Evolutionary conservation across 2,329 filamentous ascomycete species (phyloP), one percentile per base, ranked within the genome.

Genomic region (Beauveria caledonica): DNA sequence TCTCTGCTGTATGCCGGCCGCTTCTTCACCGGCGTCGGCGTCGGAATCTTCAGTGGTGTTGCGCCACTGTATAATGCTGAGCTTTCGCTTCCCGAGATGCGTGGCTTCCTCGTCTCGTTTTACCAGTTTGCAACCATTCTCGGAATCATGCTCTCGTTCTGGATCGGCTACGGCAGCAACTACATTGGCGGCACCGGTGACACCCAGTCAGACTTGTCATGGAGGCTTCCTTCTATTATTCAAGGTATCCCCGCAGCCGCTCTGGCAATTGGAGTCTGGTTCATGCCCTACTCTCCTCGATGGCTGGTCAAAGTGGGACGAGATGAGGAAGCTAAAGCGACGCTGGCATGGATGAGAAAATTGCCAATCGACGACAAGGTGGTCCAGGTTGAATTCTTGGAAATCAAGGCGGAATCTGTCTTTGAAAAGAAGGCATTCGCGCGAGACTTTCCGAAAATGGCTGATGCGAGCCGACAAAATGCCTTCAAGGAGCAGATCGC

Each of bases 201-300:
- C 64, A 60, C 71, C 60, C 68, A 79, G 66, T 70, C 74, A 61
- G 67, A 79, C 68, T 62, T 80, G 61, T 68, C 72, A 1, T 74
- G 74, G 76, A 66, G 76, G 66, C 66, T 84, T 0, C 78, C 78
- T 0, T 76, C 77, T 1, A 74, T 76, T 21, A 73, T 79, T 13
- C 77, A 79, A 64, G 72, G 76, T 0, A 70, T 79, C 1, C 71
- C 76, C 0, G 75, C 76, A 4, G 66, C 66, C 3, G 60, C 90
- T 5, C 80, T 93, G 0, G 84, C 86, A 27, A 68, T 81, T 8
- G 88, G 88, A 40, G 91, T 92, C 80, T 71, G 88, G 55, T 90
- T 89, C 73, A 89, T 92, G 85, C 89, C 89, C 0, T 92, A 89
- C 71, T 88, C 84, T 0, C 89, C 89, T 0, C 80, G 89, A 62